phyloP scores from a whole-genome alignment of 805 yeast genomes.

The Ogataea pignaliae region DNA sequence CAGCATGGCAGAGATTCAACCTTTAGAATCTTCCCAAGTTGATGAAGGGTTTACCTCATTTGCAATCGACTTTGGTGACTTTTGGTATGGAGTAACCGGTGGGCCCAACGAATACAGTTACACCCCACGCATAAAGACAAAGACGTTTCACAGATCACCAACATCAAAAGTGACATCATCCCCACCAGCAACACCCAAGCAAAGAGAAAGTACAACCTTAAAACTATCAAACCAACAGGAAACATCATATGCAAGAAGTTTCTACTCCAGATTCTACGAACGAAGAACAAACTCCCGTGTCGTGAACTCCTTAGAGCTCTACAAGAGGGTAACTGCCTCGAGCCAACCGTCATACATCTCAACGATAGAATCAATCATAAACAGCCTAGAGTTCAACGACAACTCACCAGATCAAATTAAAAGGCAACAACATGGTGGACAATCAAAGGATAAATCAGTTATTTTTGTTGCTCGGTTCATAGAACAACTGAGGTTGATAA shows the following conservation, averaged over 20 bases:
- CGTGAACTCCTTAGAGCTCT: constrained; percentile 10
- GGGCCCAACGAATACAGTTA: neutral
- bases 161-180: too few species aligned
- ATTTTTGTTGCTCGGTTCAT: constrained; percentile 8
- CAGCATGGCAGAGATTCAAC: neutral
- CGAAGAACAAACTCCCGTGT: constrained; percentile 14
- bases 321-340: constrained; percentile 8
- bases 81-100: neutral
- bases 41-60: neutral
- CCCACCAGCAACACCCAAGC: too few species aligned
- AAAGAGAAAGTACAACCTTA: neutral
- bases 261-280: constrained; percentile 7
- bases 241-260: neutral
- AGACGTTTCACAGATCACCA: neutral
- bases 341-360: neutral
- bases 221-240: too few species aligned
- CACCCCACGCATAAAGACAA: neutral
- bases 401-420: neutral
- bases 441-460: neutral
- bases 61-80: neutral
- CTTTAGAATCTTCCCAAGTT: neutral
- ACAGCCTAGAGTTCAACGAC: constrained; percentile 12
- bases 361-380: constrained; percentile 10
- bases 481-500: constrained; percentile 14
- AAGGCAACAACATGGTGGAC: too few species aligned